These are phyloP conservation scores for Pestalotiopsis sp. DNA, from an alignment of 2,329 filamentous ascomycete genomes.

Conservation along the genomic window DNA sequence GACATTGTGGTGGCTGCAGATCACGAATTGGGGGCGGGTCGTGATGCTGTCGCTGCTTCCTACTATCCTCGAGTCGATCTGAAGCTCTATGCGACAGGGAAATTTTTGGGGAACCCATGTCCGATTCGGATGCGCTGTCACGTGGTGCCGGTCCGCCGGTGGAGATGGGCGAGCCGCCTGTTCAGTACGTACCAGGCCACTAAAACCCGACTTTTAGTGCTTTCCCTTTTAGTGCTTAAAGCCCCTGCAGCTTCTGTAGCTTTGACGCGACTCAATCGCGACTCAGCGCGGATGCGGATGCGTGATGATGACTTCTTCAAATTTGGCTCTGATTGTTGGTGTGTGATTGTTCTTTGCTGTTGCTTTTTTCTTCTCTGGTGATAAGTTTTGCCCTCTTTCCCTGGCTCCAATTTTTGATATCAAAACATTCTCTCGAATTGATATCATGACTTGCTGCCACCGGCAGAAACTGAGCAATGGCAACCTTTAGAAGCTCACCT, in stretches of 20 bases:
- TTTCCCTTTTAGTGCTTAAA: neutral
- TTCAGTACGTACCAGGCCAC: neutral
- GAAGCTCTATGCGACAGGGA: constrained; percentile 13
- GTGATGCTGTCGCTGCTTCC: neutral
- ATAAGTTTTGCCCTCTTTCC: too few relatives aligned
- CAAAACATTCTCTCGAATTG: too few relatives aligned
- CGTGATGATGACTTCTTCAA: neutral
- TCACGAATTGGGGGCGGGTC: constrained; percentile 1
- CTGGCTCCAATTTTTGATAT: too few relatives aligned
- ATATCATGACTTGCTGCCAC: neutral
- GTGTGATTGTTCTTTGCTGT: neutral
- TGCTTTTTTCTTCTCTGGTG: neutral
- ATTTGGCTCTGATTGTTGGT: neutral
- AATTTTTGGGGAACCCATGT: constrained; percentile 15
- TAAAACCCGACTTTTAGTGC: neutral
- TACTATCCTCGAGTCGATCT: constrained; percentile 10
- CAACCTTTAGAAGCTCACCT: constrained; percentile 13
- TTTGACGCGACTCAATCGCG: neutral
- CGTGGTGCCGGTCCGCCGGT: constrained; percentile 12
- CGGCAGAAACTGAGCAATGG: constrained; percentile 15
- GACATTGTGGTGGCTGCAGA: constrained; percentile 29
- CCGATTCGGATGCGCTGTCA: constrained; percentile 8
- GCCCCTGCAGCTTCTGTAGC: neutral
- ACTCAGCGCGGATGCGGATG: neutral
- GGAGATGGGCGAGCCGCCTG: neutral